Evolutionary conservation across 495 filamentous ascomycete genomes (phyloP).

Genomic region (Xylaria telfairii): DNA sequence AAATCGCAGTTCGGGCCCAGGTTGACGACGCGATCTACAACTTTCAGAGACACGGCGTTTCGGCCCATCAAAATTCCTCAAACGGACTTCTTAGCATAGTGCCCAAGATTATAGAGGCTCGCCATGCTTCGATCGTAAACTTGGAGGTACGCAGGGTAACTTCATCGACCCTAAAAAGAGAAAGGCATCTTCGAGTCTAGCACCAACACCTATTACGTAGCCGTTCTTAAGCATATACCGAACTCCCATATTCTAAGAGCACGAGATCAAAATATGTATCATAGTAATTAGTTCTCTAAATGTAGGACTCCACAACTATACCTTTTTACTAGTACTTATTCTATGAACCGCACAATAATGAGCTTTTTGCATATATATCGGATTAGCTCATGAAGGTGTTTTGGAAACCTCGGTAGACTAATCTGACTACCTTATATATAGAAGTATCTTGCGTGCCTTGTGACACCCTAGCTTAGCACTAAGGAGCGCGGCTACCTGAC

Average conservation of each 20-base stretch:
- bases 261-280: background rate
- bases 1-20: background rate
- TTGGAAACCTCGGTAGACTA: too few species aligned
- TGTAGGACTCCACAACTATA: background rate
- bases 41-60: background rate
- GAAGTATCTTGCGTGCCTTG: too few species aligned
- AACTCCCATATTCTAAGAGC: background rate
- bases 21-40: background rate
- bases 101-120: slow-evolving; percentile 14
- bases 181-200: background rate
- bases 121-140: slow-evolving; percentile 21
- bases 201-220: background rate
- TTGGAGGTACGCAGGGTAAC: background rate
- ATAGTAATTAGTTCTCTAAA: background rate
- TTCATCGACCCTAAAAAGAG: background rate
- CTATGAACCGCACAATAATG: background rate
- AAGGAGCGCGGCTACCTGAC: too few species aligned
- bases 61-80: background rate
- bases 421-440: too few species aligned
- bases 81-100: slow-evolving; percentile 2
- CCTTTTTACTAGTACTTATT: background rate
- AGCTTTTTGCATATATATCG: background rate
- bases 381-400: background rate
- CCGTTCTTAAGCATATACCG: too few species aligned
- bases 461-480: too few species aligned